Conservation (phyloP, 2,329 filamentous ascomycete genomes). For the Trichoderma hamatum region DNA sequence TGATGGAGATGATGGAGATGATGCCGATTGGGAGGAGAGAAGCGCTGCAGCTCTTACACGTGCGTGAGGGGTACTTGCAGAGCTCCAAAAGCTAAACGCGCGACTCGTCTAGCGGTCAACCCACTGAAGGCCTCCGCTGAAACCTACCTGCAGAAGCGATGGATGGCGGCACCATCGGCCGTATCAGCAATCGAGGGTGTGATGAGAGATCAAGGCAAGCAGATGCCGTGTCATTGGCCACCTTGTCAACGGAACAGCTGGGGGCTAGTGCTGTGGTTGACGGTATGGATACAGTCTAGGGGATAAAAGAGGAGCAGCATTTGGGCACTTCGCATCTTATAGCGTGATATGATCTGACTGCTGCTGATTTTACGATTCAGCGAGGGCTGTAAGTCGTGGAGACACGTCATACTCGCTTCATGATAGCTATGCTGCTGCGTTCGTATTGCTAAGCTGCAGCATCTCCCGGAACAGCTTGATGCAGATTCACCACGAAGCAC, state of each 20-base stretch:
- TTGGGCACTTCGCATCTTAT: background rate
- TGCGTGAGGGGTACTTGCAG: background rate
- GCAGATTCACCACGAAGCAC: background rate
- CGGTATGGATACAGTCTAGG: background rate
- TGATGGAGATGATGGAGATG: background rate
- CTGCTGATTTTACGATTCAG: background rate
- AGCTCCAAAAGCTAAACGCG: background rate
- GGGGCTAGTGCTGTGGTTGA: background rate
- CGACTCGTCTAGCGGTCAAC: background rate
- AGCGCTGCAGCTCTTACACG: background rate
- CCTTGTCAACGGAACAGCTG: too few relatives aligned
- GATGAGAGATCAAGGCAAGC: background rate
- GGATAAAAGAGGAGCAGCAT: background rate
- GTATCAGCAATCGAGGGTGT: background rate
- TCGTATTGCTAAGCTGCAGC: background rate
- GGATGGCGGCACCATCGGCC: background rate
- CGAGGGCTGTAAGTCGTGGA: background rate
- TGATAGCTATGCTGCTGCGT: background rate
- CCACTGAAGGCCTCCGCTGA: background rate
- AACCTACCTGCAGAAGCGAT: background rate
- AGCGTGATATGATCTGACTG: background rate
- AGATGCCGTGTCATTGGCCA: background rate
- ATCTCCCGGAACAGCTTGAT: background rate
- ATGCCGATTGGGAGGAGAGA: background rate
- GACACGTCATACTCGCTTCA: background rate